Conservation (phyloP, 257 asterid species). For the Plantago ovata region DNA sequence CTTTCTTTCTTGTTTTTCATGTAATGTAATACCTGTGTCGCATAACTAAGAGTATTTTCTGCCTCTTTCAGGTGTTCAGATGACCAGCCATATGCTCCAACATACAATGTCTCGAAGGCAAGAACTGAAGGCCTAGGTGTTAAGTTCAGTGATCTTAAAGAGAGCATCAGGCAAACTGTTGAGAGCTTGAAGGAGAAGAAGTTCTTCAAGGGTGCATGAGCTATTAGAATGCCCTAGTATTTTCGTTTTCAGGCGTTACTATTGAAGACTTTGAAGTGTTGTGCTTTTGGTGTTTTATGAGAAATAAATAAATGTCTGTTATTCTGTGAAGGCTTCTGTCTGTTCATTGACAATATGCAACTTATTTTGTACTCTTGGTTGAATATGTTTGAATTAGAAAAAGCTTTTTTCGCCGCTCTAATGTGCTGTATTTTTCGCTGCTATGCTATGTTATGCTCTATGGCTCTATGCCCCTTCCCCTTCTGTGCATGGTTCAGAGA, state of each 20-base stretch:
- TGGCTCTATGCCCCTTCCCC: too few relatives aligned
- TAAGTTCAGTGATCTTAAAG: constrained; percentile 9
- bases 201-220: too few relatives aligned
- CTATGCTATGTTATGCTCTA: too few relatives aligned
- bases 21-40: not conserved
- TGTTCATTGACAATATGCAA: not conserved
- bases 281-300: constrained; percentile 11
- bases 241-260: too few relatives aligned
- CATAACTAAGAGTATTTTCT: not conserved
- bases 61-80: not conserved
- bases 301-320: not conserved
- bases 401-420: not conserved
- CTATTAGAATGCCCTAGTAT: too few relatives aligned
- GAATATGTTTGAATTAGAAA: not conserved
- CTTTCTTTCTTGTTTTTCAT: too few relatives aligned
- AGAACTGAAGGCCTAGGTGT: constrained; percentile 13
- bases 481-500: too few relatives aligned
- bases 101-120: constrained; percentile 6
- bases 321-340: not conserved
- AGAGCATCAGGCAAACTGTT: constrained; percentile 13
- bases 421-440: too few relatives aligned
- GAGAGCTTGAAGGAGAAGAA: too few relatives aligned
- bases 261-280: too few relatives aligned
- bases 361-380: not conserved
- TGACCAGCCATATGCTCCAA: constrained; percentile 16